Percentiles rank a stretch among this genome's conserved stretches.
phyloP scores from a whole-genome alignment of 1,139 yeast genomes.

The Magnusiomyces magnusii region DNA sequence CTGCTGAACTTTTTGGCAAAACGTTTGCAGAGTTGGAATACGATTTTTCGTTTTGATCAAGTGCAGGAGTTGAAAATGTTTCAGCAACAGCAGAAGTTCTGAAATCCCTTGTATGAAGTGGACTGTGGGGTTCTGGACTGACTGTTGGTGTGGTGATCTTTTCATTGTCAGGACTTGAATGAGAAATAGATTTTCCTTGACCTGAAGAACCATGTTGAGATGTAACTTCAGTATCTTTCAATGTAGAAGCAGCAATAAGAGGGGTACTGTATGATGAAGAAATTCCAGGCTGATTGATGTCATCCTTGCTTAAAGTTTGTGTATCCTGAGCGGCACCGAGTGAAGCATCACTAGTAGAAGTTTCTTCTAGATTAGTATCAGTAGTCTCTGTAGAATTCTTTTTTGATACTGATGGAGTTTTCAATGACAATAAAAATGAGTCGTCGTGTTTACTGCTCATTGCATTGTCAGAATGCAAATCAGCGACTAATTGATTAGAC shows the following conservation, averaged over 20 bases:
- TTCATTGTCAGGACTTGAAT: background rate
- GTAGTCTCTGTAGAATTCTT: background rate
- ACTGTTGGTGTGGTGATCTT: background rate
- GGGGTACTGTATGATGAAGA: background rate
- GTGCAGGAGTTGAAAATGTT: background rate
- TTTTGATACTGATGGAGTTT: conserved; percentile 6
- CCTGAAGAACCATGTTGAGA: background rate
- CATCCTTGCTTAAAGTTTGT: background rate
- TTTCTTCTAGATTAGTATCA: background rate
- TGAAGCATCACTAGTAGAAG: background rate
- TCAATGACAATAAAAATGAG: conserved; percentile 13
- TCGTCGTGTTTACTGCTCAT: conserved; percentile 5
- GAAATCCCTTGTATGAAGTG: conserved; percentile 5
- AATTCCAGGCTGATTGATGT: background rate
- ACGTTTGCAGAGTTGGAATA: background rate
- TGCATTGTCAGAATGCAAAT: background rate
- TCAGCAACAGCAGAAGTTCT: conserved; percentile 5
- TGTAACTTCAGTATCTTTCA: background rate
- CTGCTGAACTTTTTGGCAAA: background rate
- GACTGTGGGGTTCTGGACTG: background rate
- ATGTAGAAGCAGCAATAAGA: background rate
- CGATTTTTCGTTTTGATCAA: background rate
- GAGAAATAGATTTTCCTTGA: background rate
- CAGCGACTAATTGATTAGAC: background rate
- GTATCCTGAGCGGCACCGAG: background rate